A percentile compares a stretch with the other conserved stretches of the same genome.
Evolutionary conservation across 2,329 filamentous ascomycete genomes (phyloP).

Genomic region (Ophiognomonia clavigignenti-juglandacearum): DNA sequence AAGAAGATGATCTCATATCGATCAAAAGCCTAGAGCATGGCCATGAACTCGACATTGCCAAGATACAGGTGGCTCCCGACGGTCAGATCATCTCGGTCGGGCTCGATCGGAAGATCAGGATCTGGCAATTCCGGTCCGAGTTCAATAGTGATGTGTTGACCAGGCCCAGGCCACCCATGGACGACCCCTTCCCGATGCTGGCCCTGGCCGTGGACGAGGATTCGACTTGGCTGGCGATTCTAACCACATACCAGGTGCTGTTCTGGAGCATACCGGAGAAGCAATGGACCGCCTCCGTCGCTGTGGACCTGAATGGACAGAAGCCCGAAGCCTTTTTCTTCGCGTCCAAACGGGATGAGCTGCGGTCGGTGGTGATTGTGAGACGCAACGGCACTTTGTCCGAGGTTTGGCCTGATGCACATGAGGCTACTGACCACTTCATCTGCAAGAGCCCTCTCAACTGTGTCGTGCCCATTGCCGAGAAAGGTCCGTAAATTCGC

Average conservation of each 20-base stretch:
- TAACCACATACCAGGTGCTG: constrained; percentile 53
- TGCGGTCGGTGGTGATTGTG: constrained; percentile 54
- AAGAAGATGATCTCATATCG: constrained; percentile 48
- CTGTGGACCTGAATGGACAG: constrained; percentile 53
- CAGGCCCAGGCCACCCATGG: constrained; percentile 28
- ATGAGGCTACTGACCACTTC: constrained; percentile 35
- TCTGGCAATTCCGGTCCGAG: constrained; percentile 57
- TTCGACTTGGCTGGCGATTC: constrained; percentile 61
- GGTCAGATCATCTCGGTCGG: constrained; percentile 66
- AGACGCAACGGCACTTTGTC: constrained; percentile 59
- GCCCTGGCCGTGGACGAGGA: constrained; percentile 60
- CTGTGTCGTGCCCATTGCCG: constrained; percentile 41
- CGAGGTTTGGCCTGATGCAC: constrained; percentile 47
- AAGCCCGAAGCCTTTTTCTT: constrained; percentile 63
- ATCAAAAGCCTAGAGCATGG: constrained; percentile 57
- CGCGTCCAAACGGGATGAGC: constrained; percentile 32
- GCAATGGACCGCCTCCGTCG: constrained; percentile 49
- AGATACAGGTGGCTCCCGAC: constrained; percentile 56
- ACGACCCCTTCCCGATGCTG: constrained; percentile 53
- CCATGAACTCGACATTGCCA: constrained; percentile 65
- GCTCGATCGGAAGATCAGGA: constrained; percentile 62
- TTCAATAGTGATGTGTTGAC: constrained; percentile 38
- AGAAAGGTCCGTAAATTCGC: constrained; percentile 34
- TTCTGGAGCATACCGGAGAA: constrained; percentile 59
- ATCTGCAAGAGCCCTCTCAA: constrained; percentile 50